phyloP scores from a whole-genome alignment of 2,329 filamentous ascomycete species.

The Aspergillus ruber region DNA sequence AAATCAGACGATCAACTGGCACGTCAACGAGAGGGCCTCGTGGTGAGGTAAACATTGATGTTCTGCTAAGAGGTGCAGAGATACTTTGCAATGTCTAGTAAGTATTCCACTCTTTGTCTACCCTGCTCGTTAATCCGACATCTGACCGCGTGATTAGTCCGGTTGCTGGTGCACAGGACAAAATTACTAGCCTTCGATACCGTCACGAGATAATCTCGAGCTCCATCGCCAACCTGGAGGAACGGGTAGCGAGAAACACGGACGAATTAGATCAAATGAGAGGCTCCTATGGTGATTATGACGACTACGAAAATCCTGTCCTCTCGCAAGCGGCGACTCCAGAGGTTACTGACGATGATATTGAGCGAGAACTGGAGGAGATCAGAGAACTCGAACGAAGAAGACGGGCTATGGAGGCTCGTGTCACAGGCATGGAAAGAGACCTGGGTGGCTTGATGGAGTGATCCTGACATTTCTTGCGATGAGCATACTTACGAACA shows the following conservation, averaged over 20 bases:
- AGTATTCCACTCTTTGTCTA: slow-evolving; percentile 13
- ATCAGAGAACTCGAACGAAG: slow-evolving; percentile 57
- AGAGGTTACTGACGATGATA: slow-evolving; percentile 37
- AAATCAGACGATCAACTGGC: slow-evolving; percentile 59
- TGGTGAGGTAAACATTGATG: slow-evolving; percentile 77
- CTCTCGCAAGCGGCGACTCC: slow-evolving; percentile 14
- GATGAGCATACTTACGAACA: too few relatives aligned
- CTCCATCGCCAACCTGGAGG: slow-evolving; percentile 75
- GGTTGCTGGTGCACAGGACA: slow-evolving; percentile 68
- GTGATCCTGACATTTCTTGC: slow-evolving; percentile 23
- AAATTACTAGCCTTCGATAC: slow-evolving; percentile 64
- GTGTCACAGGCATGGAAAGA: slow-evolving; percentile 62
- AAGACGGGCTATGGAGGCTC: slow-evolving; percentile 56
- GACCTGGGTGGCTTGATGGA: slow-evolving; percentile 58
- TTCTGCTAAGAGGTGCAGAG: slow-evolving; percentile 78
- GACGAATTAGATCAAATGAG: slow-evolving; percentile 69
- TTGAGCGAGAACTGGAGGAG: slow-evolving; percentile 45
- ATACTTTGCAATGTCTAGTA: slow-evolving; percentile 83
- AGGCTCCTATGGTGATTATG: slow-evolving; percentile 48
- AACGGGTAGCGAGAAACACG: slow-evolving; percentile 68
- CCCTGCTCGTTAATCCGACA: neutral
- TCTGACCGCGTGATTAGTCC: slow-evolving; percentile 44
- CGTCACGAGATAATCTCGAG: slow-evolving; percentile 65
- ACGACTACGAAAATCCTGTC: slow-evolving; percentile 45
- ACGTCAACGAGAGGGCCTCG: slow-evolving; percentile 47